A percentile compares a stretch with the other conserved stretches of the same genome.
These are phyloP conservation scores for Quercus cerris DNA, from an alignment of 306 rosid genomes.

Conservation along the genomic window DNA sequence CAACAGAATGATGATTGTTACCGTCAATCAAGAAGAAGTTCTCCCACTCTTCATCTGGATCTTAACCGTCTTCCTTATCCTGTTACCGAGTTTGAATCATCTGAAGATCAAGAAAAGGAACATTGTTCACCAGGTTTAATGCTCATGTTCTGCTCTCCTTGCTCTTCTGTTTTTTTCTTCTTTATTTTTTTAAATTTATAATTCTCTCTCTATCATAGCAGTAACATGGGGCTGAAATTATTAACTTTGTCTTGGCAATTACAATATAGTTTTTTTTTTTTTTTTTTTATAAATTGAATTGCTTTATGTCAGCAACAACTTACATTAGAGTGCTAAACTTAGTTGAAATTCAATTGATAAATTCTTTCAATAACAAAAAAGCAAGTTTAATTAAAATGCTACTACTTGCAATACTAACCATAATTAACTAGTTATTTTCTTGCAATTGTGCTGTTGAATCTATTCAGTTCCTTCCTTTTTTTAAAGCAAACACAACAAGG, in stretches of 20 bases:
- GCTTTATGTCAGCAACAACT: background rate
- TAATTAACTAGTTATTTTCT: too few species aligned
- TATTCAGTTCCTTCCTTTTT: background rate
- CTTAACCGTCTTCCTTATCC: conserved; percentile 73
- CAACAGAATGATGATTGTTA: conserved; percentile 17
- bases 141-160: conserved; percentile 13
- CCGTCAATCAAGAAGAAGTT: conserved; percentile 34
- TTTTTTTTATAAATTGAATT: too few species aligned
- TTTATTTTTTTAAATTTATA: too few species aligned
- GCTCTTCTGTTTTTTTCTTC: background rate
- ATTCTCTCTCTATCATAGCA: conserved; percentile 13
- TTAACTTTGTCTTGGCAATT: background rate
- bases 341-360: too few species aligned
- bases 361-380: too few species aligned
- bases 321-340: background rate
- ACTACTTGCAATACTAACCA: too few species aligned
- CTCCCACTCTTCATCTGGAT: conserved; percentile 54
- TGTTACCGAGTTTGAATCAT: conserved; percentile 33
- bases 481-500: background rate
- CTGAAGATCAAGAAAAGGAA: conserved; percentile 31
- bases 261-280: too few species aligned
- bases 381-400: too few species aligned
- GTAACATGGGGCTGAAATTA: conserved; percentile 10
- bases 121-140: conserved; percentile 57
- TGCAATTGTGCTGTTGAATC: background rate